Base-by-base conservation (phyloP, 2,329 filamentous ascomycete species). In the Pseudocercospora fuligena region DNA sequence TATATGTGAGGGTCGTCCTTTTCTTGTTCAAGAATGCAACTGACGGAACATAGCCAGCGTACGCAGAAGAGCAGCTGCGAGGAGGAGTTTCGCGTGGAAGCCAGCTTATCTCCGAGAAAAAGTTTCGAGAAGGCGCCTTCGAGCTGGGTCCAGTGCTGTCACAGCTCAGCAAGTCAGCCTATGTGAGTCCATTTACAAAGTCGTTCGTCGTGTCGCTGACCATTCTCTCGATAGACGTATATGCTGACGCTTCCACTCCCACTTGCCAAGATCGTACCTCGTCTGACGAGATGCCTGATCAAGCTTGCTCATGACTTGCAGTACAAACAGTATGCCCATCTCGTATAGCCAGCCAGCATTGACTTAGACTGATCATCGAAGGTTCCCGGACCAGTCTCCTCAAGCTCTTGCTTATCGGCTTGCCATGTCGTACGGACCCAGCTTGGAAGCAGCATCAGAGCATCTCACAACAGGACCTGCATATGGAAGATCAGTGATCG, bases 381-480 rank as follows among this genome's bases (percentile, higher is more conserved):
- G 63, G 25, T 27, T 54, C 12, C 9, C 47, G 19, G n/a, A 54
- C 4, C 40, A 53, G 2, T 64, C 66, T 16, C 25, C 46, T 14
- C 58, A 62, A 43, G 63, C 65, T 33, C 46, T 60, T 31, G 66
- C 68, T 6, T 23, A n/a, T n/a, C 66, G 66, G 16, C 82, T 87
- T 76, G 85, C 86, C 3, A 81, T 80, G 66, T 82, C 81, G 2
- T 77, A 84, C 46, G 87, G 87, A 0, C 87, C 87, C 1, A 82
- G 83, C 2, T 54, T 71, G 2, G 72, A 76, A 2, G 84, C 88
- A 78, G 81, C 65, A 73, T 77, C 16, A 79, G 77, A 4, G 64
- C 73, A 25, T 79, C 66, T 27, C 74, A 71, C 23, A 64, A 79
- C 19, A 33, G 70, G 73, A 12, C 33, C 59, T 23, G 57, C n/a